Conservation (phyloP, 1,139 yeast genomes). For the Pichia sp. region DNA sequence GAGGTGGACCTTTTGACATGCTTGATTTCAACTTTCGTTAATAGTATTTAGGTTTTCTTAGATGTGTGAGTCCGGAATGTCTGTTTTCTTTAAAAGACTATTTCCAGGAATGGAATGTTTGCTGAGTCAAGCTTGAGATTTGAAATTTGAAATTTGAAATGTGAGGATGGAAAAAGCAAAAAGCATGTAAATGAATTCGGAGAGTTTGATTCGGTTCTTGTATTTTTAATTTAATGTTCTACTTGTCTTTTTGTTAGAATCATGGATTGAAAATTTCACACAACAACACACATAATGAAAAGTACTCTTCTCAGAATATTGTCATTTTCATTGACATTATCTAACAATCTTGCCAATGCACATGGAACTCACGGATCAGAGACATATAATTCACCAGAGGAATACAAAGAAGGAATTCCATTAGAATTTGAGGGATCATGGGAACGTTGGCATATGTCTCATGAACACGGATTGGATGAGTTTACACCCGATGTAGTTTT, state of each 20-base stretch:
- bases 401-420: constrained; percentile 24
- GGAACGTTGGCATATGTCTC: constrained; percentile 87
- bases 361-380: constrained; percentile 4
- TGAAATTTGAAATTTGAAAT: neutral
- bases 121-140: neutral
- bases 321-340: neutral
- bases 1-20: constrained; percentile 20
- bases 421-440: constrained; percentile 35
- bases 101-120: neutral
- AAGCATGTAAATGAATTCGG: neutral
- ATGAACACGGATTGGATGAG: constrained; percentile 72
- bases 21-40: neutral
- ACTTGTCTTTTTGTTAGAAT: neutral
- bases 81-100: too few species aligned
- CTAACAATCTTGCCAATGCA: neutral
- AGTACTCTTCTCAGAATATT: neutral
- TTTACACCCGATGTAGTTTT: constrained; percentile 79
- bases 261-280: neutral
- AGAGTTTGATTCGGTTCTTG: neutral
- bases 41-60: neutral
- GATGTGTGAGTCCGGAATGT: neutral
- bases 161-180: neutral
- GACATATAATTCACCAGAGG: constrained; percentile 11
- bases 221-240: neutral
- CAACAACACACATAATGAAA: neutral